phyloP scores from a whole-genome alignment of 768 basidiomycete species.

The Suillus ampliporus region DNA sequence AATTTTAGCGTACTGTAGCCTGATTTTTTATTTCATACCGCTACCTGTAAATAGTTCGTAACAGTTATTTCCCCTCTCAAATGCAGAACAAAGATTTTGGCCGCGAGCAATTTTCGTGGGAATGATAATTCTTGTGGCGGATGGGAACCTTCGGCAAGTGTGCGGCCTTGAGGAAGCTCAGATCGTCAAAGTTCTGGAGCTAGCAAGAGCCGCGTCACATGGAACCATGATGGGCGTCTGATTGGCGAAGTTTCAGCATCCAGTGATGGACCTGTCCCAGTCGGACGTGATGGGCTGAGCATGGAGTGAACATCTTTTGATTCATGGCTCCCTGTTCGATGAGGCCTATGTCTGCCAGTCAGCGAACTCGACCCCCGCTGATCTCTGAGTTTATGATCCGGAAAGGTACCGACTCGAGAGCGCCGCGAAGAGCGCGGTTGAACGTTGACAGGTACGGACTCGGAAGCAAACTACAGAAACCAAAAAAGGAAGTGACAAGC shows the following conservation, averaged over 20 bases:
- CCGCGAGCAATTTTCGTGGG: neutral
- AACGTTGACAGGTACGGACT: neutral
- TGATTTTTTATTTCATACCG: neutral
- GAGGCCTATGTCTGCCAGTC: neutral
- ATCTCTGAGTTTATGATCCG: neutral
- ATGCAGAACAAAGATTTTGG: neutral
- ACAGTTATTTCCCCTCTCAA: neutral
- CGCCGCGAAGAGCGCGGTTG: too few relatives aligned
- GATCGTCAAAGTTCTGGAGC: neutral
- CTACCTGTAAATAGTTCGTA: too few relatives aligned
- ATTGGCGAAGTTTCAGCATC: neutral
- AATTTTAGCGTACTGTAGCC: neutral
- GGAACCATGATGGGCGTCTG: neutral
- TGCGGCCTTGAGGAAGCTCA: neutral
- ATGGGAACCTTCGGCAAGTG: neutral
- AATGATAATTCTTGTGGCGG: neutral
- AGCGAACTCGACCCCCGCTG: neutral
- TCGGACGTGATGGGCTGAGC: neutral
- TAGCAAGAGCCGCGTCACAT: neutral
- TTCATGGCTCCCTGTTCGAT: neutral
- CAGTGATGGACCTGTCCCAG: neutral
- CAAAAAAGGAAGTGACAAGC: conserved; percentile 19
- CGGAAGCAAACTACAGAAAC: conserved; percentile 13
- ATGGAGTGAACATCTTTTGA: neutral
- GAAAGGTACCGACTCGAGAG: neutral